Conservation (phyloP, 164 flowering plant genomes). For the Umbilicus rupestris region DNA sequence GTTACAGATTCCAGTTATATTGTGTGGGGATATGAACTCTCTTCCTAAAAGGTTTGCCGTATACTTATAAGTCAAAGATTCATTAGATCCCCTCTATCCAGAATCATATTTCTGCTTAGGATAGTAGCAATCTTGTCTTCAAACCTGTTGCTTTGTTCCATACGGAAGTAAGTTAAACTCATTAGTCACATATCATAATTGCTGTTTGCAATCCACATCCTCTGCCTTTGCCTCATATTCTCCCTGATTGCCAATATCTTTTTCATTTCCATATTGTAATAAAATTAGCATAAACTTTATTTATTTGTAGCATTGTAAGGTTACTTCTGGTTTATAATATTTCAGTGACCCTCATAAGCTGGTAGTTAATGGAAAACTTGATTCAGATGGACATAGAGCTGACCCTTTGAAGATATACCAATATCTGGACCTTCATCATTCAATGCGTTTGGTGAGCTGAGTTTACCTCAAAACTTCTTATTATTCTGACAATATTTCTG, state of each 20-base stretch:
- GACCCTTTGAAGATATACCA: constrained; percentile 20
- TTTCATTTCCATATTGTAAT: background rate
- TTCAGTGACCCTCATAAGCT: constrained; percentile 33
- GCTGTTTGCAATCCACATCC: background rate
- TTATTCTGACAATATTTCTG: background rate
- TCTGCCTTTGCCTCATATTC: background rate
- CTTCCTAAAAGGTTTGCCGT: constrained; percentile 30
- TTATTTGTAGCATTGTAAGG: background rate
- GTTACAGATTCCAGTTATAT: constrained; percentile 23
- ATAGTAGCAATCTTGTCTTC: background rate
- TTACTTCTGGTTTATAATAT: background rate
- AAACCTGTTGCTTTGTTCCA: no score
- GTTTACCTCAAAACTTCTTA: background rate
- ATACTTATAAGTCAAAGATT: background rate
- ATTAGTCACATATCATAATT: background rate
- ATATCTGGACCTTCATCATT: constrained; percentile 23
- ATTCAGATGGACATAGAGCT: background rate
- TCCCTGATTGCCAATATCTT: background rate
- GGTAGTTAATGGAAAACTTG: constrained; percentile 14
- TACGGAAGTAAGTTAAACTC: background rate
- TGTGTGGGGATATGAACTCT: constrained; percentile 47
- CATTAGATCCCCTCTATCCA: background rate
- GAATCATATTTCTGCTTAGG: background rate
- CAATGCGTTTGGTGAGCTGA: constrained; percentile 23
- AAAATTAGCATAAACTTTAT: background rate